These are phyloP conservation scores for Protea cynaroides DNA, from an alignment of 164 flowering plant species.

Conservation along the genomic window DNA sequence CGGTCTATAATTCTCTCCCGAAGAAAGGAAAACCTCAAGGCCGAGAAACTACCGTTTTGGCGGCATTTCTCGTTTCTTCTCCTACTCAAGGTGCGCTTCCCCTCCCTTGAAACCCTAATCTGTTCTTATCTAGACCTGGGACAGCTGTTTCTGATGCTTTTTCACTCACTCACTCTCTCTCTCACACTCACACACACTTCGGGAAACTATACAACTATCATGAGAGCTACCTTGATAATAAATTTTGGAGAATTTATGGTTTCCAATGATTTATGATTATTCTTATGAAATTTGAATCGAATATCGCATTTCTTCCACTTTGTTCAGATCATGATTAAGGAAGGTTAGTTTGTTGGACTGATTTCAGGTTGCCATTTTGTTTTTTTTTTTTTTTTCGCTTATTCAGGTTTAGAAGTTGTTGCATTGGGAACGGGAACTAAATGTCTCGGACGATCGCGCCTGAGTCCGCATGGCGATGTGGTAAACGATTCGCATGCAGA, in stretches of 20 bases:
- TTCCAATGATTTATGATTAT: too few species aligned
- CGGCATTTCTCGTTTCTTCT: constrained; percentile 87
- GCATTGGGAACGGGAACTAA: constrained; percentile 26
- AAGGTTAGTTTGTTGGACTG: neutral
- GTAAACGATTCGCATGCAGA: constrained; percentile 97
- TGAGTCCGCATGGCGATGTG: constrained; percentile 67
- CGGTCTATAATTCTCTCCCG: constrained; percentile 60
- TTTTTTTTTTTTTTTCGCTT: neutral
- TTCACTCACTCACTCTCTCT: too few species aligned
- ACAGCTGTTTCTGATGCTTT: too few species aligned
- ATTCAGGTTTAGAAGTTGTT: constrained; percentile 66
- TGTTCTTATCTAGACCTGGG: neutral
- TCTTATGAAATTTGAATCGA: too few species aligned
- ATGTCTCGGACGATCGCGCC: constrained; percentile 29
- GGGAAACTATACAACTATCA: too few species aligned
- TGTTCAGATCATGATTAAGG: neutral
- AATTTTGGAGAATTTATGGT: too few species aligned
- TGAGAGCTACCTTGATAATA: too few species aligned
- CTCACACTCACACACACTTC: too few species aligned
- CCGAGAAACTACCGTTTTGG: constrained; percentile 76
- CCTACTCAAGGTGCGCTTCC: constrained; percentile 54
- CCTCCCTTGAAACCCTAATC: constrained; percentile 7
- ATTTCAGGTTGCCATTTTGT: neutral
- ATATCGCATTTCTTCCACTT: too few species aligned
- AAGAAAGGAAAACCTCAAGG: constrained; percentile 99